A percentile compares a stretch with the other conserved stretches of the same genome.
Evolutionary conservation across 139 green algal species (phyloP).

Genomic region (Chlorella sp.): DNA sequence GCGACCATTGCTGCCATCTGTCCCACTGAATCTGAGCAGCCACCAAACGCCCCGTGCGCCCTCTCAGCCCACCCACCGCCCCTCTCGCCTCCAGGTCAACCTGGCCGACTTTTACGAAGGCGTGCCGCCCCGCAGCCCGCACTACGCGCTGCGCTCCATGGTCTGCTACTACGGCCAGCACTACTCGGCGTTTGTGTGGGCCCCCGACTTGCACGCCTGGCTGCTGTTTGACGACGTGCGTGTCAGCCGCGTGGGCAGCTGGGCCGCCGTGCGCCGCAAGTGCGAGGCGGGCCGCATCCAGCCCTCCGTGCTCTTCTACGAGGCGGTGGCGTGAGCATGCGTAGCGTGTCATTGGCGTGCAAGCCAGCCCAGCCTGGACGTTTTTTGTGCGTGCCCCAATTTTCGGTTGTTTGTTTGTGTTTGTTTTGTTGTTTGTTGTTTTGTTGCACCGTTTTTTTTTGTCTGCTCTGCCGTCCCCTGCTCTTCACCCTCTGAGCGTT

Average conservation of each 20-base stretch:
- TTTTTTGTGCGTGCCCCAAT: too few species aligned
- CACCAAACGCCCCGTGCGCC: too few species aligned
- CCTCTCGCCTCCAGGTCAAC: not conserved
- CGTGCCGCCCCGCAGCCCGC: not conserved
- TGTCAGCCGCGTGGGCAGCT: constrained; percentile 52
- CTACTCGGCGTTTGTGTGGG: constrained; percentile 83
- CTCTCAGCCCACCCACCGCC: too few species aligned
- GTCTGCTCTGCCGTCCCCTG: too few species aligned
- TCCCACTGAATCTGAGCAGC: too few species aligned
- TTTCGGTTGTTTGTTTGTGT: too few species aligned
- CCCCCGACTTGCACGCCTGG: constrained; percentile 56
- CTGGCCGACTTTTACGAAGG: not conserved
- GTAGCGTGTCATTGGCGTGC: not conserved
- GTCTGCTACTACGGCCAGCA: constrained; percentile 90
- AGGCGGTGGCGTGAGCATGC: not conserved
- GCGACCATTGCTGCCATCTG: too few species aligned
- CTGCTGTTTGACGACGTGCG: constrained; percentile 59
- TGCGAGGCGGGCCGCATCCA: constrained; percentile 71
- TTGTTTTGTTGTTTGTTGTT: too few species aligned
- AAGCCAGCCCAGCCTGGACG: too few species aligned
- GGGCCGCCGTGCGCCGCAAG: constrained; percentile 65
- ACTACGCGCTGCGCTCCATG: constrained; percentile 71
- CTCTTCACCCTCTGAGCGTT: too few species aligned
- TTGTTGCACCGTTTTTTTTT: too few species aligned
- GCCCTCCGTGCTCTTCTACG: constrained; percentile 34